Conservation (phyloP, 2,329 filamentous ascomycete genomes). For the Alternaria sp. region DNA sequence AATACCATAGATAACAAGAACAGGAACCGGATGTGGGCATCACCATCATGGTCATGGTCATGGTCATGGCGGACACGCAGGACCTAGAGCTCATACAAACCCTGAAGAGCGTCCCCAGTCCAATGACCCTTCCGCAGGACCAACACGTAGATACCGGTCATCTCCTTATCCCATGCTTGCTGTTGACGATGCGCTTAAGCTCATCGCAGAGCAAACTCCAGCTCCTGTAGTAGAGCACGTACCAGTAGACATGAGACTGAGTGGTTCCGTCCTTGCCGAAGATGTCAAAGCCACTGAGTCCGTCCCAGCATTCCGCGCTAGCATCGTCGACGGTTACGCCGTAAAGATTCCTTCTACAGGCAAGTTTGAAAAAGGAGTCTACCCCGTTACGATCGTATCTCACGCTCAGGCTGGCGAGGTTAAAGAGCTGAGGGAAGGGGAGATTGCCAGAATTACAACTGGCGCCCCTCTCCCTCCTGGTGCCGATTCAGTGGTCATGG, state of each 20-base stretch:
- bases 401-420: slow-evolving; percentile 80
- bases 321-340: slow-evolving; percentile 97
- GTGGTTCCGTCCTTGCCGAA: slow-evolving; percentile 82
- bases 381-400: slow-evolving; percentile 85
- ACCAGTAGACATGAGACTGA: slow-evolving; percentile 70
- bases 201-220: slow-evolving; percentile 79
- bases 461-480: slow-evolving; percentile 89
- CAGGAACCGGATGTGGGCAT: slow-evolving; percentile 40
- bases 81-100: slow-evolving; percentile 73
- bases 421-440: slow-evolving; percentile 71
- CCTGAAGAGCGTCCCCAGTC: slow-evolving; percentile 65
- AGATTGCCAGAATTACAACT: slow-evolving; percentile 91
- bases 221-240: slow-evolving; percentile 63
- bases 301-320: slow-evolving; percentile 92
- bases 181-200: slow-evolving; percentile 78
- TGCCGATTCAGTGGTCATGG: slow-evolving; percentile 93
- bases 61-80: slow-evolving; percentile 54
- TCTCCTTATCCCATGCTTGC: slow-evolving; percentile 94
- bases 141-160: slow-evolving; percentile 75
- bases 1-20: slow-evolving; percentile 3
- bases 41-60: slow-evolving; percentile 62
- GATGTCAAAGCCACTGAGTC: slow-evolving; percentile 81
- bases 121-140: slow-evolving; percentile 67
- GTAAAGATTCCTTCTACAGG: slow-evolving; percentile 45
- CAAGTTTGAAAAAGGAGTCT: slow-evolving; percentile 73